Evolutionary conservation across 2,329 filamentous ascomycete species (phyloP), one percentile per base, ranked within the genome.

Genomic region (Xylariaceae sp.): DNA sequence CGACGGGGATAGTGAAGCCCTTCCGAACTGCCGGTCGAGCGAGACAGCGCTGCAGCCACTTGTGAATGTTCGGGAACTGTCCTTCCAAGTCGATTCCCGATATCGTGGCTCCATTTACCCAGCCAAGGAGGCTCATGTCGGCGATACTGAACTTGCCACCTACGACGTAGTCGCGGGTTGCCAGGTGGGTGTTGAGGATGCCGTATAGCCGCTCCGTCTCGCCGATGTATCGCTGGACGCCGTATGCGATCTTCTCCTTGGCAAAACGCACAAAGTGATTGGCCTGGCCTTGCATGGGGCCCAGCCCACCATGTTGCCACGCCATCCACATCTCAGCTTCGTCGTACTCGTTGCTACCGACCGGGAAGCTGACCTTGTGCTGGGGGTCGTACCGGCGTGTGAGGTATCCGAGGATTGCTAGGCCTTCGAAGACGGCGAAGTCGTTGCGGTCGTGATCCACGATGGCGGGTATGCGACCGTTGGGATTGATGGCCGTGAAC

Each of bases 151-250:
- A 84, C 64, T 79, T 81, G 60, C 83, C 79, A 3, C 85, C 85
- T 2, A 76, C 80, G 4, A 83, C 65, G 58, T 73, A 83, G 51
- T 80, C 76, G 2, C 78, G 73, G 30, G 68, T 65, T 9, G 63
- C 63, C 9, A 92, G 81, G 52, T 86, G 85, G 64, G 77, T 76
- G 68, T 92, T 80, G 1, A 92, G 76, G 27, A 91, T 76, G 30
- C 85, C 80, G 71, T 91, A 91, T 1, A 92, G 76, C 2, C 89
- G 81, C 60, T 87, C 79, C 1, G 84, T 83, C 74, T 92, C 89
- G 64, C 87, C 89, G 51, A 86, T 76, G 70, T 91, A 92, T 42
- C 88, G 81, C 65, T 87, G 84, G 12, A 87, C 79, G 48, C 79
- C 84, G 68, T 90, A 91, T 48, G 83, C 76, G 64, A 89, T 85